Conservation (phyloP, 2,329 filamentous ascomycete genomes). For the Domatiomyces catenatus region DNA sequence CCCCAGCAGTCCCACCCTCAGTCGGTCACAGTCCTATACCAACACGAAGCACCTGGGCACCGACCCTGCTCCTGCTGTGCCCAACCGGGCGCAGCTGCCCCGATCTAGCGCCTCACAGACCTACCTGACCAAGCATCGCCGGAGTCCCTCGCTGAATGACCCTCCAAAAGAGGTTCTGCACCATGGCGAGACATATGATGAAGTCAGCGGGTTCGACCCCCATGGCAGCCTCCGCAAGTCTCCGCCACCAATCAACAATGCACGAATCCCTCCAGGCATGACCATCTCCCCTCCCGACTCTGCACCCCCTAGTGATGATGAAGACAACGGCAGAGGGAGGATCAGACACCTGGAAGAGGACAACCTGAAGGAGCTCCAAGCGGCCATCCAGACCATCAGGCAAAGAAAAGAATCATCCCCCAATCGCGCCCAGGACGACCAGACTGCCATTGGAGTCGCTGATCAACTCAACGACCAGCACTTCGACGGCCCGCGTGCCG, state of each 20-base stretch:
- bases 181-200: constrained; percentile 12
- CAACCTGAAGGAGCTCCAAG: constrained; percentile 53
- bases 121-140: constrained; percentile 46
- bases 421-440: constrained; percentile 20
- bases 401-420: constrained; percentile 47
- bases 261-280: constrained; percentile 64
- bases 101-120: constrained; percentile 44
- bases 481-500: constrained; percentile 21
- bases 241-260: constrained; percentile 63
- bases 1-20: constrained; percentile 35
- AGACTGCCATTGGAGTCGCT: background rate
- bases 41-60: constrained; percentile 2
- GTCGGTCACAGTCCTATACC: constrained; percentile 36
- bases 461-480: constrained; percentile 5
- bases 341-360: constrained; percentile 26
- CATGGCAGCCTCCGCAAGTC: constrained; percentile 61
- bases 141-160: constrained; percentile 38
- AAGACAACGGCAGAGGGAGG: constrained; percentile 43
- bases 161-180: constrained; percentile 18
- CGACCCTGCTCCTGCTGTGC: constrained; percentile 1
- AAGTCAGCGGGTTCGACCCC: constrained; percentile 21
- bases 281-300: constrained; percentile 89
- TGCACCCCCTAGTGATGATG: constrained; percentile 63
- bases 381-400: constrained; percentile 67
- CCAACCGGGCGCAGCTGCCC: constrained; percentile 33